These are phyloP conservation scores for Crassisporium funariophilum DNA, from an alignment of 768 basidiomycete genomes.

Conservation along the genomic window DNA sequence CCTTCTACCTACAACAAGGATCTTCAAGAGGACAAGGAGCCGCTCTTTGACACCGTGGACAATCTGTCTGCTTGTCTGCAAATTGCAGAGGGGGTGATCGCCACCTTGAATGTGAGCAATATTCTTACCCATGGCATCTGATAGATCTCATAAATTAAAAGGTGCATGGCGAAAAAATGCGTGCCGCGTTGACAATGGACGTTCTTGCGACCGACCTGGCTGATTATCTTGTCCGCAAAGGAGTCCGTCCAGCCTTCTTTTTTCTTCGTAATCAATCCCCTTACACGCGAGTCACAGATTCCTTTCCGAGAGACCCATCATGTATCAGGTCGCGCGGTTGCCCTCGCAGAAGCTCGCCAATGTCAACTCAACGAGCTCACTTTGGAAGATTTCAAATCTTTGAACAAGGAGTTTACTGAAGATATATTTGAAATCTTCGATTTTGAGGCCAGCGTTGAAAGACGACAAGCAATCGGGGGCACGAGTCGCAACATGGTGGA, in stretches of 20 bases:
- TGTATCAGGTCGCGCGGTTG: conserved; percentile 94
- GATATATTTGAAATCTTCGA: conserved; percentile 88
- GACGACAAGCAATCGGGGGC: conserved; percentile 89
- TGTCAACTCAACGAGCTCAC: conserved; percentile 83
- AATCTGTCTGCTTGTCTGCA: conserved; percentile 85
- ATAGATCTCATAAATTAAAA: conserved; percentile 30
- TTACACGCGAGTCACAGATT: no score
- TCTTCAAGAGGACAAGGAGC: conserved; percentile 98
- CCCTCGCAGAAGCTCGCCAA: conserved; percentile 82
- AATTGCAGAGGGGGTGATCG: conserved; percentile 93
- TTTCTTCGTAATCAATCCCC: conserved; percentile 5
- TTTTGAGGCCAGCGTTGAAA: conserved; percentile 95
- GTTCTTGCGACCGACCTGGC: conserved; percentile 98
- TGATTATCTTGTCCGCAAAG: conserved; percentile 98
- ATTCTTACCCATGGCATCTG: not conserved
- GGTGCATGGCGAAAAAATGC: conserved; percentile 93
- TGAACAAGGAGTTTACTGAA: conserved; percentile 77
- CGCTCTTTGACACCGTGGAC: conserved; percentile 91
- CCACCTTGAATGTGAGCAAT: conserved; percentile 77
- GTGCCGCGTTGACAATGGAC: conserved; percentile 89
- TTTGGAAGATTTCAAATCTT: conserved; percentile 73
- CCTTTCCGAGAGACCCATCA: conserved; percentile 99
- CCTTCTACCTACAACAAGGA: conserved; percentile 99
- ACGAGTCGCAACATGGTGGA: conserved; percentile 83
- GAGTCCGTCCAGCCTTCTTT: conserved; percentile 55